Base-by-base conservation (phyloP, 805 yeast species). In the Deakozyma indianensis region DNA sequence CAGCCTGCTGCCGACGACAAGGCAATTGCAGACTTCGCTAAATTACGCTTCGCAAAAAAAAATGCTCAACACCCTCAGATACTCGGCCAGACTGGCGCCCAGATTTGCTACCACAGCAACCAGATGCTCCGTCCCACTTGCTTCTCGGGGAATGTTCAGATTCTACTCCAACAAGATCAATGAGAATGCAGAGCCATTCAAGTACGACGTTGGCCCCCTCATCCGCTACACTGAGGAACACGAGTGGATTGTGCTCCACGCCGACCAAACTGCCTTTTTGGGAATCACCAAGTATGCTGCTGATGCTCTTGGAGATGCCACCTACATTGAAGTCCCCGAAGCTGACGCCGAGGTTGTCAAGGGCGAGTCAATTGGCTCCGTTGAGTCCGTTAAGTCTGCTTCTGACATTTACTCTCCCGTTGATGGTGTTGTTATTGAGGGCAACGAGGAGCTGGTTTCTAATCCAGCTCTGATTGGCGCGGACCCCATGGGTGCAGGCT, bases 261-360 rank as follows among this genome's bases (percentile, higher is more conserved):
- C 75, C 23, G 95, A 88, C 64, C 84, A 84, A 49, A 70, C 79
- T 40, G 65, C 90, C 1, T 87, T 80, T 56, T 70, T 90, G 46
- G 98, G 98, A 24, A 86, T 92, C 64, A 87, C 98, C 47, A 77
- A 75, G 56, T 88, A 92, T 61, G 98, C 98, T 18, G 81, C 96
- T 21, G 95, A 87, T 58, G 94, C 97, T 4, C 75, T 92, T 50
- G 98, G 98, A 41, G 98, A 92, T 65, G 94, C 94, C 47, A 94
- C 97, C 3, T 92, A 73, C 61, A 81, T 88, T 48, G 98, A 92
- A 66, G 71, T 90, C 54, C 94, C 95, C 42, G 88, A 80, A 53
- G 74, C 73, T 35, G 83, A 80, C 35, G 73, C 71, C 35, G 67
- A 59, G 24, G 70, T 80, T 47, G 78, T 69, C 47, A 71, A 72